phyloP scores from a whole-genome alignment of 495 filamentous ascomycete species.

The Hyaloscypha bicolor region DNA sequence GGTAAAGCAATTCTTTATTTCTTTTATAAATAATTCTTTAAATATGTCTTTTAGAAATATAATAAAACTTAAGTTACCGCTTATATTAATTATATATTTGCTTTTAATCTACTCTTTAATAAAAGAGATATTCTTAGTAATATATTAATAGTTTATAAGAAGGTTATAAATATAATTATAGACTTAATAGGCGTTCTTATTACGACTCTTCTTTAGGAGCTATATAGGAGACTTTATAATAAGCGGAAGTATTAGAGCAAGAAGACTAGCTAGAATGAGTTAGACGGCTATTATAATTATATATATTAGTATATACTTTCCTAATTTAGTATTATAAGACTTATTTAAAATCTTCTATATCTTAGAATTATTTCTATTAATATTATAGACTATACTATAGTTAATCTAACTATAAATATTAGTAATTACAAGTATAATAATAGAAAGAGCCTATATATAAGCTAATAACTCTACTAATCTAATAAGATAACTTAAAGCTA shows the following conservation, averaged over 20 bases:
- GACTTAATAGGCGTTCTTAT: constrained; percentile 12
- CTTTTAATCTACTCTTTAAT: constrained; percentile 32
- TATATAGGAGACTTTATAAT: constrained; percentile 34
- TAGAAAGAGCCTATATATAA: constrained; percentile 32
- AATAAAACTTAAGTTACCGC: constrained; percentile 25
- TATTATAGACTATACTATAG: constrained; percentile 50
- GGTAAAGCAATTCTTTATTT: constrained; percentile 33
- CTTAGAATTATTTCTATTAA: constrained; percentile 37
- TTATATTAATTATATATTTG: constrained; percentile 28
- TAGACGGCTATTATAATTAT: constrained; percentile 58
- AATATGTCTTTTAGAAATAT: constrained; percentile 32
- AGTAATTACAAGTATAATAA: constrained; percentile 32
- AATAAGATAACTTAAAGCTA: constrained; percentile 42
- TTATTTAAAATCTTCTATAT: constrained; percentile 48
- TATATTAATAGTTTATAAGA: constrained; percentile 34
- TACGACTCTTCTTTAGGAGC: constrained; percentile 3
- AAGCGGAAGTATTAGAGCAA: constrained; percentile 58
- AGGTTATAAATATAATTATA: constrained; percentile 40
- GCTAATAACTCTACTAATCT: constrained; percentile 36
- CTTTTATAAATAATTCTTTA: constrained; percentile 33
- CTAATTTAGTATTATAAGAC: not conserved
- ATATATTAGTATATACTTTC: not conserved
- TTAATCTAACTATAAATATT: constrained; percentile 48
- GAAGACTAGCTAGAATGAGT: constrained; percentile 54
- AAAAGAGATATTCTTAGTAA: constrained; percentile 34